Evolutionary conservation across 306 rosid species (phyloP).

Genomic region (Begonia fuchsioides): DNA sequence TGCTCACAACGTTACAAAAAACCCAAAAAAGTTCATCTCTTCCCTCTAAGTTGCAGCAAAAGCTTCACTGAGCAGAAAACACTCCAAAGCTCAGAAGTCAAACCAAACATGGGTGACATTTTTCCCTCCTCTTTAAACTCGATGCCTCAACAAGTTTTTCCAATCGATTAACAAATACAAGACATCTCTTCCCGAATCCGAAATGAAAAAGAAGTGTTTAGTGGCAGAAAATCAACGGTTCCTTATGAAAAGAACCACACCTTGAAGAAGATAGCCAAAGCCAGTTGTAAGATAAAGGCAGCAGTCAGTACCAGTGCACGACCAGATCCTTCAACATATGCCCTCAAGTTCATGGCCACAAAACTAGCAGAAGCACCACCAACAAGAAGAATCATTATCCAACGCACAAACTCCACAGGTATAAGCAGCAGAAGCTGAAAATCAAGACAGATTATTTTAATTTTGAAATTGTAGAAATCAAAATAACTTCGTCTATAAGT

Average conservation of each 20-base stretch:
- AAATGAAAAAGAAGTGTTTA: slow-evolving; percentile 6
- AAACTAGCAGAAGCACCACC: slow-evolving; percentile 79
- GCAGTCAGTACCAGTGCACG: slow-evolving; percentile 42
- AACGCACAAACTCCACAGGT: slow-evolving; percentile 73
- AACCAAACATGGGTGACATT: slow-evolving; percentile 1
- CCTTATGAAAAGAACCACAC: slow-evolving; percentile 88
- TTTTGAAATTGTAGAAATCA: not conserved
- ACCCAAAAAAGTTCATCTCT: too few species aligned
- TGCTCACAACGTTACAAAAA: too few species aligned
- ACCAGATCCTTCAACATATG: slow-evolving; percentile 36
- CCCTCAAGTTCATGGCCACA: slow-evolving; percentile 62
- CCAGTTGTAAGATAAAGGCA: slow-evolving; percentile 76
- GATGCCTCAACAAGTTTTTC: not conserved
- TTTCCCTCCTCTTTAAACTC: not conserved
- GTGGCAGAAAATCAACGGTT: slow-evolving; percentile 7
- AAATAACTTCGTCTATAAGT: not conserved
- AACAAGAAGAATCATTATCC: slow-evolving; percentile 51
- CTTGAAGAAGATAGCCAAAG: slow-evolving; percentile 84
- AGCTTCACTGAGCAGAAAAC: too few species aligned
- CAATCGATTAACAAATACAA: slow-evolving; percentile 2
- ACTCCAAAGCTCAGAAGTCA: too few species aligned
- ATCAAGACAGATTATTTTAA: slow-evolving; percentile 1
- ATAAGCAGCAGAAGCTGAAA: slow-evolving; percentile 78
- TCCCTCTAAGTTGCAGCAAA: too few species aligned
- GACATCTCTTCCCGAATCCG: slow-evolving; percentile 5